Base-by-base conservation (phyloP, 495 filamentous ascomycete genomes). In the Alectoria sarmentosa region DNA sequence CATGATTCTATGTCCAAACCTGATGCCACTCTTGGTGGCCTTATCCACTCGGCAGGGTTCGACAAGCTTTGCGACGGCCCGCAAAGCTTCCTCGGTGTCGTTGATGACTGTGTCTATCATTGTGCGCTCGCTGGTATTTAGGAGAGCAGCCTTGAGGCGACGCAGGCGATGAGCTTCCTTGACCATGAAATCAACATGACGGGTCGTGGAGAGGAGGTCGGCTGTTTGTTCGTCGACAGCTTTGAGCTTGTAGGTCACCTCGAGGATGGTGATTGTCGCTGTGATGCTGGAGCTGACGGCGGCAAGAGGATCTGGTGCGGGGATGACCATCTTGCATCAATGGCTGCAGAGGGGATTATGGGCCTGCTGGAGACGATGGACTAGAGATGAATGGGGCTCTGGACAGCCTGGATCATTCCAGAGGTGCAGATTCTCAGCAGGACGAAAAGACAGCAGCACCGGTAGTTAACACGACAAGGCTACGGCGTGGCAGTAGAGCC, bases 31-130 rank as follows among this genome's bases (percentile, higher is more conserved):
- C 26, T 49, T 58, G 13, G 55, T 37, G 4, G 15, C 37, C n/a
- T 38, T 44, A 8, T 65, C 63, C 36, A 68, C 63, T 11, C 66
- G 55, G 5, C 63, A 66, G 5, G 69, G 69, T 26, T 75, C 73
- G 13, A 73, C 49, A 1, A 75, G 38, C 17, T 66, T 37, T 14
- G 65, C 64, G 2, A 71, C 69, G 5, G 67, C 70, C 26, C 46
- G 61, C 13, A 67, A 44, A 19, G 73, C 72, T 6, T 68, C 58
- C 21, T 66, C 70, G 5, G 69, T 67, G 52, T 73, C 70, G 13
- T 37, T 26, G 19, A 75, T 69, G 6, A 71, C 69, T 13, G 23
- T 21, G 32, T 72, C 69, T 36, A 73, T 70, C 73, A 69, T 71
- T 5, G 10, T 49, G 6, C 38, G 42, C 37, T 75, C 73, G n/a